Conservation (phyloP, 2,329 filamentous ascomycete genomes). For the Monilinia fructicola region DNA sequence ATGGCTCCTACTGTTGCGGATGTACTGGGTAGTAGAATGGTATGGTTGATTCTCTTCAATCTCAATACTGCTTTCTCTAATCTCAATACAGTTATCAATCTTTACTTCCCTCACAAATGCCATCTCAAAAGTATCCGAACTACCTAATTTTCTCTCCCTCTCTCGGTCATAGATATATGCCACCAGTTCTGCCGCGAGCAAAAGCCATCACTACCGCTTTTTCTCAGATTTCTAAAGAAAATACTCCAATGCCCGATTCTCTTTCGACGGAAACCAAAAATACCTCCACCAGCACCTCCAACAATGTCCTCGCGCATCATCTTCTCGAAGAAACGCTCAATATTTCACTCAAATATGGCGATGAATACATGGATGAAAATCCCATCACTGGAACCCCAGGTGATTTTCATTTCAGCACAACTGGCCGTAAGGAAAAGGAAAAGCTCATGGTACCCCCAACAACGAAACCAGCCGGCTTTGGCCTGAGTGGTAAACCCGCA, state of each 20-base stretch:
- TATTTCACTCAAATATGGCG: conserved; percentile 58
- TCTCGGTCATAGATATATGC: conserved; percentile 46
- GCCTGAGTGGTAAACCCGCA: conserved; percentile 24
- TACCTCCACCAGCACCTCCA: conserved; percentile 20
- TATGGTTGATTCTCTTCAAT: conserved; percentile 41
- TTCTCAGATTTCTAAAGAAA: conserved; percentile 38
- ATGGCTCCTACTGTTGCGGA: conserved; percentile 63
- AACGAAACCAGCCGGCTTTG: conserved; percentile 29
- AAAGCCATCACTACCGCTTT: conserved; percentile 33
- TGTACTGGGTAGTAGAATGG: conserved; percentile 58
- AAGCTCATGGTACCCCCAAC: conserved; percentile 32
- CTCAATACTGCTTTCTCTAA: conserved; percentile 7
- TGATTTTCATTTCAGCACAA: conserved; percentile 63
- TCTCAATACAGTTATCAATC: conserved; percentile 21
- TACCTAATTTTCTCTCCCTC: conserved; percentile 50
- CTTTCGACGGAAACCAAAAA: conserved; percentile 24
- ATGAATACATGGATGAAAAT: conserved; percentile 67
- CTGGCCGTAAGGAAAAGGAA: conserved; percentile 48
- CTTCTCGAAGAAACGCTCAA: conserved; percentile 56
- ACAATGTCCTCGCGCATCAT: conserved; percentile 35
- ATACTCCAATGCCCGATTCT: conserved; percentile 50
- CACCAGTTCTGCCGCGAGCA: conserved; percentile 28
- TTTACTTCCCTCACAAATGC: conserved; percentile 36
- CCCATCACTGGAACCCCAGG: conserved; percentile 66
- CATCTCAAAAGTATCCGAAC: conserved; percentile 39